Evolutionary conservation across 441 rosid genomes (phyloP).

Genomic region (Jatropha multifida): DNA sequence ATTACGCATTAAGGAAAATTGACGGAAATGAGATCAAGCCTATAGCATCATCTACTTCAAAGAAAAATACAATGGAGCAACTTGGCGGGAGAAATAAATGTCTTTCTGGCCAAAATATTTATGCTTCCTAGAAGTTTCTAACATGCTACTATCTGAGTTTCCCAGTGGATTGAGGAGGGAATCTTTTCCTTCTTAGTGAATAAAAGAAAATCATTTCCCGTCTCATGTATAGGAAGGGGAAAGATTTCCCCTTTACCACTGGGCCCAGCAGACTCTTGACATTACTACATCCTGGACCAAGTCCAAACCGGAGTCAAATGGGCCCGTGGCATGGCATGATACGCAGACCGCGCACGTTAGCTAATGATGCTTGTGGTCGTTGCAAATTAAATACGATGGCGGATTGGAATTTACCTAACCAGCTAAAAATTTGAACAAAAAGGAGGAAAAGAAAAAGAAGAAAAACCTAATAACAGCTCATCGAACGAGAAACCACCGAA

Average conservation of each 20-base stretch:
- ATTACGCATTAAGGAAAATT: too few species aligned
- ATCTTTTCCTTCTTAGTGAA: too few species aligned
- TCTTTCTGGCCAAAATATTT: too few species aligned
- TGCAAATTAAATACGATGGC: neutral
- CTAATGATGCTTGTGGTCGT: neutral
- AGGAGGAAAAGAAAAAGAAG: neutral
- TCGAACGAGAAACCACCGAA: slow-evolving; percentile 7
- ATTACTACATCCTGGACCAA: neutral
- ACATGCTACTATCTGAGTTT: too few species aligned
- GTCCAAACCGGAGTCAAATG: neutral
- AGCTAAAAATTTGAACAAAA: neutral
- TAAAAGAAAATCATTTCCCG: too few species aligned
- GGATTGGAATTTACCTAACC: neutral
- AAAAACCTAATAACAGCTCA: neutral
- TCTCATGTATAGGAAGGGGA: too few species aligned
- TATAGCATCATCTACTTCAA: too few species aligned
- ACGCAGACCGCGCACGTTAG: neutral
- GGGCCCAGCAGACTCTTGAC: neutral
- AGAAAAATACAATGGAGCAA: too few species aligned
- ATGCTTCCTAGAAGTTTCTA: too few species aligned
- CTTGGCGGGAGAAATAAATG: too few species aligned
- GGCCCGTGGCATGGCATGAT: neutral
- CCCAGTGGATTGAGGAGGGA: too few species aligned
- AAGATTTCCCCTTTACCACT: neutral
- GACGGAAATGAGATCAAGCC: too few species aligned